Percentiles rank a stretch among this genome's conserved stretches.
Conservation (phyloP, 257 asterid genomes). For the Echium plantagineum region DNA sequence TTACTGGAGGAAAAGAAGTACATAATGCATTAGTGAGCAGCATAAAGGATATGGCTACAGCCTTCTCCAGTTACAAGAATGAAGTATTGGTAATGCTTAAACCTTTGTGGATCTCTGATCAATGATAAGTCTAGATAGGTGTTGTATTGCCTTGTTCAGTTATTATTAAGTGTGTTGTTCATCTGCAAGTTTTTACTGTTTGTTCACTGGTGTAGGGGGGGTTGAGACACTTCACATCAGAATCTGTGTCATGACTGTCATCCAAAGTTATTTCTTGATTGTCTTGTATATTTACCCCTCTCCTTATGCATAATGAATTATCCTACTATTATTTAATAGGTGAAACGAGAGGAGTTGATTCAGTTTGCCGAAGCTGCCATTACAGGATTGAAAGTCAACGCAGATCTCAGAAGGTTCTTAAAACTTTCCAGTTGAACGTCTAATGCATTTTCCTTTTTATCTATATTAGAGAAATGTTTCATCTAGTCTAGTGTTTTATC, state of each 20-base stretch:
- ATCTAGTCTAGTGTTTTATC: neutral
- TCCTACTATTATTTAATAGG: constrained; percentile 25
- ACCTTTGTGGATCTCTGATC: neutral
- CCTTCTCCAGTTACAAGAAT: constrained; percentile 69
- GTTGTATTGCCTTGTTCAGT: neutral
- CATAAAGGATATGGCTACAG: constrained; percentile 91
- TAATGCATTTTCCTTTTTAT: neutral
- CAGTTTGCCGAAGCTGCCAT: constrained; percentile 95
- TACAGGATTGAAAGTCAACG: constrained; percentile 86
- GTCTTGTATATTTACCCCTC: neutral
- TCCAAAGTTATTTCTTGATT: neutral
- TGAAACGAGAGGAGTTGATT: constrained; percentile 90
- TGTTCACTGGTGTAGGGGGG: neutral
- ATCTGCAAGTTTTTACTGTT: neutral
- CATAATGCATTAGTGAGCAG: constrained; percentile 91
- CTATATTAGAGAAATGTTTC: neutral
- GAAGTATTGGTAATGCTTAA: constrained; percentile 75
- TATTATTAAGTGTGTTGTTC: neutral
- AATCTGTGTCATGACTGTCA: neutral
- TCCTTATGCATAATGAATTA: neutral
- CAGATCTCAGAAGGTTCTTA: constrained; percentile 61
- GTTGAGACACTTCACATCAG: neutral
- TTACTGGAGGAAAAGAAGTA: constrained; percentile 86
- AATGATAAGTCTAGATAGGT: neutral
- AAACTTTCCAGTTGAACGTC: neutral